Conservation (phyloP, 2,329 filamentous ascomycete species). For the Aspergillus sp. region DNA sequence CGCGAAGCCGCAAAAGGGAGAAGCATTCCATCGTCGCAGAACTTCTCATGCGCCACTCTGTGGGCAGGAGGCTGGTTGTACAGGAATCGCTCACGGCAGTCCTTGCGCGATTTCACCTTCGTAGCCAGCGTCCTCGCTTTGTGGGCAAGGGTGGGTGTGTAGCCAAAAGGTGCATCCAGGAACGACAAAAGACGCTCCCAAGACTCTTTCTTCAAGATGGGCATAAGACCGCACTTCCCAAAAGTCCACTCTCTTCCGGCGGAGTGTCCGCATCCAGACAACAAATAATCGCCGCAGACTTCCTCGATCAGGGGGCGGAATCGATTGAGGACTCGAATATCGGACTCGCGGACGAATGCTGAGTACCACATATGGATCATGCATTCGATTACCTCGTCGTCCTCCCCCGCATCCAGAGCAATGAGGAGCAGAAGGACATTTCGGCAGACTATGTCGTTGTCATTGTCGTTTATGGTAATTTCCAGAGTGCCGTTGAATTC, state of each 20-base stretch:
- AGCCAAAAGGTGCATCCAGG: slow-evolving; percentile 24
- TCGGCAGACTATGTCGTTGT: slow-evolving; percentile 39
- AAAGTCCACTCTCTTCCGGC: slow-evolving; percentile 32
- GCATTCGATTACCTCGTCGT: slow-evolving; percentile 24
- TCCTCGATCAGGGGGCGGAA: slow-evolving; percentile 34
- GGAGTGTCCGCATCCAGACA: slow-evolving; percentile 17
- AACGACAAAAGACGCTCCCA: slow-evolving; percentile 32
- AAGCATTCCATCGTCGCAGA: slow-evolving; percentile 41
- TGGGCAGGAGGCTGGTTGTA: slow-evolving; percentile 22
- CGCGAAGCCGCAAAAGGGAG: slow-evolving; percentile 40
- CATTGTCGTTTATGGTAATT: slow-evolving; percentile 42
- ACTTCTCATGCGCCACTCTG: slow-evolving; percentile 30
- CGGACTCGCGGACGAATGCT: slow-evolving; percentile 27
- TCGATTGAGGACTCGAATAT: slow-evolving; percentile 23
- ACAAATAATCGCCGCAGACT: slow-evolving; percentile 16
- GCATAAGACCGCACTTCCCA: slow-evolving; percentile 20
- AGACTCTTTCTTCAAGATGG: slow-evolving; percentile 30
- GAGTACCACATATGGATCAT: slow-evolving; percentile 52
- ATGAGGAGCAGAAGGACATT: slow-evolving; percentile 44
- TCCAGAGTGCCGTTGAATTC: slow-evolving; percentile 24
- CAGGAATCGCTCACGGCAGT: slow-evolving; percentile 34
- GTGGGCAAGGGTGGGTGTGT: slow-evolving; percentile 24
- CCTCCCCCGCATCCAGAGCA: slow-evolving; percentile 19
- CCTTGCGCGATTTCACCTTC: slow-evolving; percentile 27
- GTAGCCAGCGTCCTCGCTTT: slow-evolving; percentile 27